Conservation (phyloP, 116 monocot genomes). For the Cymodocea nodosa region DNA sequence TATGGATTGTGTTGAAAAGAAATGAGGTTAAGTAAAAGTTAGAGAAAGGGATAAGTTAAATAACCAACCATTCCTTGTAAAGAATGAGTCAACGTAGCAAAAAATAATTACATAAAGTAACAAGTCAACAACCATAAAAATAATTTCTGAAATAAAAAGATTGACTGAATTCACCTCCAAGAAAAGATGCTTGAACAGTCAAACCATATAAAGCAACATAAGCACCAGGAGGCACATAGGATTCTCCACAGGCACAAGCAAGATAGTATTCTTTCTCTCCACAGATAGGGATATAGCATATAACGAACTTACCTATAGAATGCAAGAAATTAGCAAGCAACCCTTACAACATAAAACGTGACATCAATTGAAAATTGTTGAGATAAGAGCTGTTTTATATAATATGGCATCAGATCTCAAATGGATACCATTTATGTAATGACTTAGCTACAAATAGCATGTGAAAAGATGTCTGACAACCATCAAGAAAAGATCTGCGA, state of each 20-base stretch:
- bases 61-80: background rate
- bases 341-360: background rate
- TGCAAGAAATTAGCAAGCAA: background rate
- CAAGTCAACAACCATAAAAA: background rate
- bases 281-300: constrained; percentile 69
- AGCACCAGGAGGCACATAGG: constrained; percentile 81
- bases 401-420: background rate
- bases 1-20: no score
- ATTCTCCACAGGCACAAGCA: constrained; percentile 83
- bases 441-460: background rate
- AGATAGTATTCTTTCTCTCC: constrained; percentile 95
- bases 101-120: background rate
- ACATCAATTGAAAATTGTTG: background rate
- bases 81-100: background rate
- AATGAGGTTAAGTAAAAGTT: background rate
- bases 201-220: constrained; percentile 80
- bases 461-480: no score
- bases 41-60: background rate
- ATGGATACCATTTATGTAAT: background rate
- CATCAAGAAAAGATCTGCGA: no score
- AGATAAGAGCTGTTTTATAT: constrained; percentile 2
- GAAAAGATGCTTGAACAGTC: constrained; percentile 64
- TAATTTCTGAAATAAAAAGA: background rate
- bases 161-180: constrained; percentile 43
- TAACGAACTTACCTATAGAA: constrained; percentile 68